Evolutionary conservation across 1,284 basidiomycete species (phyloP).

Genomic region (Sphaerobolus stellatus): DNA sequence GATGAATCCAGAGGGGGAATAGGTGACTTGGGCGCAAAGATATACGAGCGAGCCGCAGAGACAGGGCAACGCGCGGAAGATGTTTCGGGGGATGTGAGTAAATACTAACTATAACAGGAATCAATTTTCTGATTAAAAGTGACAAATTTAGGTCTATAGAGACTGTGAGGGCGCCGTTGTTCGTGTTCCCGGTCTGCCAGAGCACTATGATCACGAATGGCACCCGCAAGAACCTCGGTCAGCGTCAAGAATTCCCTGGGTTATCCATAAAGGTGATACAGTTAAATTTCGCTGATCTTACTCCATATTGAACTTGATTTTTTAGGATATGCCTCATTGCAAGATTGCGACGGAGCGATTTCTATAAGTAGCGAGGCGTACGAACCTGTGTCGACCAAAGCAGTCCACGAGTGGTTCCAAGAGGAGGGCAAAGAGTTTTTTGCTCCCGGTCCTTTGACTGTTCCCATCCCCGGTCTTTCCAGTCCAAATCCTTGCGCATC

Average conservation of each 20-base stretch:
- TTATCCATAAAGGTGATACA: constrained; percentile 6
- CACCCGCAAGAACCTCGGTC: constrained; percentile 10
- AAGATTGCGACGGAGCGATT: constrained; percentile 2
- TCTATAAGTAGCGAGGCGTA: constrained; percentile 8
- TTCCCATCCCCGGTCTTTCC: no score
- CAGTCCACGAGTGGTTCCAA: constrained; percentile 9
- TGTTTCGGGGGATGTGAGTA: constrained; percentile 6
- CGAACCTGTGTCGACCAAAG: constrained; percentile 6
- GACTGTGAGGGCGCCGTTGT: background rate
- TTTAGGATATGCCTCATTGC: constrained; percentile 2
- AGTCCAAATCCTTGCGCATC: background rate
- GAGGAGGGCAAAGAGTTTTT: constrained; percentile 12
- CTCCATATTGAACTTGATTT: background rate
- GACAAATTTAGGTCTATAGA: constrained; percentile 1
- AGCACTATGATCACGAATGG: constrained; percentile 13
- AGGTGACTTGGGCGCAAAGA: constrained; percentile 2
- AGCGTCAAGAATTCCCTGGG: constrained; percentile 10
- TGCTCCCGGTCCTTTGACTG: no score
- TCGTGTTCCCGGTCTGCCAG: constrained; percentile 7
- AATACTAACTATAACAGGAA: background rate
- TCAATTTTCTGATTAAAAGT: no score
- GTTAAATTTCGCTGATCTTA: background rate
- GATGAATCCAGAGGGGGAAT: constrained; percentile 11
- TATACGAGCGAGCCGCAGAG: background rate
- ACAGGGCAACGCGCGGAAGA: constrained; percentile 1